Percentiles rank a stretch among this genome's conserved stretches.
phyloP scores from a whole-genome alignment of 2,329 filamentous ascomycete species.

The Malbranchea cinnamomea region DNA sequence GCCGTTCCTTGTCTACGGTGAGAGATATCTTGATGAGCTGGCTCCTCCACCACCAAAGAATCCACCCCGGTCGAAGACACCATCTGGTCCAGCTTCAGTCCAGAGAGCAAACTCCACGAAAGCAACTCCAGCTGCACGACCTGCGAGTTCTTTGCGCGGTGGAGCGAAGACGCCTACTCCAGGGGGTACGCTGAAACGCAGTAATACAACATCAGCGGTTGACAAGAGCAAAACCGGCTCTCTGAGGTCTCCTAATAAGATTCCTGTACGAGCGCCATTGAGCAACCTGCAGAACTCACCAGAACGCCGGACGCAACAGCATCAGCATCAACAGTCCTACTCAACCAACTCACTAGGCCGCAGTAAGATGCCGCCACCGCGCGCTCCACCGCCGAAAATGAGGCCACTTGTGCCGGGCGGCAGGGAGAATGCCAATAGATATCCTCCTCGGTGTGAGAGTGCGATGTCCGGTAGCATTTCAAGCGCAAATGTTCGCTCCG shows the following conservation, averaged over 20 bases:
- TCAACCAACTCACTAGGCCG: conserved; percentile 30
- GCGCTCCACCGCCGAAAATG: conserved; percentile 81
- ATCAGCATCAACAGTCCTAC: conserved; percentile 24
- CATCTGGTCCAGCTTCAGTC: conserved; percentile 20
- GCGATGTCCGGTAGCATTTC: conserved; percentile 23
- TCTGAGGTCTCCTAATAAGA: conserved; percentile 36
- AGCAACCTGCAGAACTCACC: conserved; percentile 54
- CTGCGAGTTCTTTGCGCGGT: conserved; percentile 20
- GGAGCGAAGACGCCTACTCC: conserved; percentile 32
- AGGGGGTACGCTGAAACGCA: conserved; percentile 22
- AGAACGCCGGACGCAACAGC: conserved; percentile 45
- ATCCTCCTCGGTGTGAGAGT: conserved; percentile 38
- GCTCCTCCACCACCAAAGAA: conserved; percentile 52
- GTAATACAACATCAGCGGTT: conserved; percentile 8
- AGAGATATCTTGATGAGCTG: conserved; percentile 78
- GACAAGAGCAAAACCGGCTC: conserved; percentile 9
- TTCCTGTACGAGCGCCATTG: conserved; percentile 32
- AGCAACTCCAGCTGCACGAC: conserved; percentile 16
- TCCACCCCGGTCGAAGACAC: conserved; percentile 37
- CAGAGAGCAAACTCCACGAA: conserved; percentile 15
- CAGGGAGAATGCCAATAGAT: too few relatives aligned
- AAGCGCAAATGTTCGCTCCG: conserved; percentile 38
- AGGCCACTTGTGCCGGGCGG: too few relatives aligned
- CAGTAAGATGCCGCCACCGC: conserved; percentile 37
- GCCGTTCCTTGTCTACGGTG: conserved; percentile 83